Evolutionary conservation across 345 rosid genomes (phyloP).

Genomic region (Kernera saxatilis): DNA sequence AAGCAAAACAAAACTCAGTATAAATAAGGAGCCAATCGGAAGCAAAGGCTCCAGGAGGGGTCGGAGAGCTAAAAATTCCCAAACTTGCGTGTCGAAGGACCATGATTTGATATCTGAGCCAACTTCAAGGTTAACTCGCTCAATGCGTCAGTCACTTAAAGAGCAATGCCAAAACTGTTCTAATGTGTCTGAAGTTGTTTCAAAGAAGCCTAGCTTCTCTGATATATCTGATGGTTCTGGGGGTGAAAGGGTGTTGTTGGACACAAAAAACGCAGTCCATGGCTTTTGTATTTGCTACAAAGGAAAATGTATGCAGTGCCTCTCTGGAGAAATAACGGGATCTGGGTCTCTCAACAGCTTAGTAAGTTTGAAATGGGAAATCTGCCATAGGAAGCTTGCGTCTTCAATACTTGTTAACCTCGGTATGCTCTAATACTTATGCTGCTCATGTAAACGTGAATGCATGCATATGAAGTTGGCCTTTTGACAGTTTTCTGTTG

Average conservation of each 20-base stretch:
- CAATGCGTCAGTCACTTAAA: constrained; percentile 54
- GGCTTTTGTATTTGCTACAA: constrained; percentile 54
- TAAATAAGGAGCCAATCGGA: constrained; percentile 25
- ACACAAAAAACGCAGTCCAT: constrained; percentile 21
- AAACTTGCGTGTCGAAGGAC: constrained; percentile 37
- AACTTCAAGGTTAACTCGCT: constrained; percentile 63
- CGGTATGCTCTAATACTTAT: constrained; percentile 44
- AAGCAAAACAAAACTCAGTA: constrained; percentile 23
- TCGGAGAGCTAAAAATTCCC: constrained; percentile 38
- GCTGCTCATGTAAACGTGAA: background rate
- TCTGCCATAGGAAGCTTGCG: constrained; percentile 53
- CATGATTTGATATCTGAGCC: constrained; percentile 35
- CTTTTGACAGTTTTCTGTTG: background rate
- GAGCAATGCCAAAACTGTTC: constrained; percentile 33
- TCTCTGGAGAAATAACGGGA: constrained; percentile 36
- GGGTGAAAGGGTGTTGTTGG: constrained; percentile 28
- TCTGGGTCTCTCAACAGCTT: constrained; percentile 46
- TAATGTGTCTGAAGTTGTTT: constrained; percentile 27
- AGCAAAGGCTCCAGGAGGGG: constrained; percentile 39
- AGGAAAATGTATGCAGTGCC: constrained; percentile 57
- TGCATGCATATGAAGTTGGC: constrained; percentile 19
- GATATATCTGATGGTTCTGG: constrained; percentile 17
- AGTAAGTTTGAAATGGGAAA: constrained; percentile 58
- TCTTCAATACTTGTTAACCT: constrained; percentile 49
- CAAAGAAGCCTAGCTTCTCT: constrained; percentile 26